Percentiles rank a stretch among this genome's conserved stretches.
These are phyloP conservation scores for Trichoderma gamsii DNA, from an alignment of 495 filamentous ascomycete species.

Conservation along the genomic window DNA sequence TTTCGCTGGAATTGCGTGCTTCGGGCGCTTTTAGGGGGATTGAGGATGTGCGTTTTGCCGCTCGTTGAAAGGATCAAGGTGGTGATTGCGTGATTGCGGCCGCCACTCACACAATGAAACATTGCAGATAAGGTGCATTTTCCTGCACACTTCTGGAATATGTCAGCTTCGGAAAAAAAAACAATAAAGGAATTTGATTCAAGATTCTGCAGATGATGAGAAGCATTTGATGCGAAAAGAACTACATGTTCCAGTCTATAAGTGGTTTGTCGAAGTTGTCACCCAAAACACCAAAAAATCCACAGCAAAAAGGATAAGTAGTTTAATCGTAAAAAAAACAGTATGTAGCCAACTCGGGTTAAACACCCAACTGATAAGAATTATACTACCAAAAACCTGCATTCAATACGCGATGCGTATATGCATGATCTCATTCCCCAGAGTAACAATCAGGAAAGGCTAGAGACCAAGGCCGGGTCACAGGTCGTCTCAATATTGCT, in stretches of 20 bases:
- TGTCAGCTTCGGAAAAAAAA: background rate
- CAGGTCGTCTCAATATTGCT: background rate
- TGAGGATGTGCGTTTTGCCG: background rate
- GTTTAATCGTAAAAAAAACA: background rate
- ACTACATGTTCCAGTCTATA: no score
- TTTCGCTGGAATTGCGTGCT: background rate
- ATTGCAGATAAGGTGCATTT: background rate
- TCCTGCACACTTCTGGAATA: background rate
- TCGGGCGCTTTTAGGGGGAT: background rate
- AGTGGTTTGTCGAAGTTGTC: no score
- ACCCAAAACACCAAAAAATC: background rate
- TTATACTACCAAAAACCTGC: background rate
- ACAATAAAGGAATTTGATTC: background rate
- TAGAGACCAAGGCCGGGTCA: background rate
- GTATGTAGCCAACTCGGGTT: background rate
- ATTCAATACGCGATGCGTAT: background rate
- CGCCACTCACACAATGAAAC: conserved; percentile 9
- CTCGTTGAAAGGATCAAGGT: background rate
- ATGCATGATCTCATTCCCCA: conserved; percentile 5
- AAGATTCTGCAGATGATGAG: background rate
- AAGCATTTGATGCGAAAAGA: no score
- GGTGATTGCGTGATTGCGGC: conserved; percentile 2
- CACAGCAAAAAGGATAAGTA: background rate
- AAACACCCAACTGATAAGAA: background rate
- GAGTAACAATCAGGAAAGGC: background rate